These are phyloP conservation scores for Balansia obtecta DNA, from an alignment of 2,329 filamentous ascomycete species.

Conservation along the genomic window DNA sequence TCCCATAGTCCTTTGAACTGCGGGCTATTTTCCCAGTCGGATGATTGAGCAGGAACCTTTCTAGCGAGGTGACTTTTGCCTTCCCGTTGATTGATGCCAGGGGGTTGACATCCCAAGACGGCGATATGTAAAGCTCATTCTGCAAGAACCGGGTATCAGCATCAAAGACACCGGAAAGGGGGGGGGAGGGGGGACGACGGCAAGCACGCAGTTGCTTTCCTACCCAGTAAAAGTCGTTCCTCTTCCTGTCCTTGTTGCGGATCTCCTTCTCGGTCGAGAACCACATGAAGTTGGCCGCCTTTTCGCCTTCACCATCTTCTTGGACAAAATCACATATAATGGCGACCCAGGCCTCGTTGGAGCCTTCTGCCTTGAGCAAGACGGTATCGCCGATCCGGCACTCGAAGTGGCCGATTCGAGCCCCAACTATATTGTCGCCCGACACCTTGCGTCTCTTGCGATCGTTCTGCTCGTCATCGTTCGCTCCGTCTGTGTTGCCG, in stretches of 20 bases:
- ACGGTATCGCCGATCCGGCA: conserved; percentile 75
- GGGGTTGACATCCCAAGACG: conserved; percentile 77
- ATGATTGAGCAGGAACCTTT: conserved; percentile 54
- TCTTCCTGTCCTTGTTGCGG: conserved; percentile 68
- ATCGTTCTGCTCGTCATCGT: conserved; percentile 17
- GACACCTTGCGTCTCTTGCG: conserved; percentile 23
- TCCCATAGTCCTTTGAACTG: conserved; percentile 62
- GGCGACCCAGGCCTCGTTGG: conserved; percentile 83
- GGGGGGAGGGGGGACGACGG: too few relatives aligned
- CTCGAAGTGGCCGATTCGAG: conserved; percentile 68
- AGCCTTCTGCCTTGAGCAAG: conserved; percentile 75
- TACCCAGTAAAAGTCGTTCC: conserved; percentile 64
- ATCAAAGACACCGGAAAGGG: neutral
- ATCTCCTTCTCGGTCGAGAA: conserved; percentile 89
- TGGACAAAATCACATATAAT: conserved; percentile 75
- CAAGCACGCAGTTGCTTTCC: conserved; percentile 8
- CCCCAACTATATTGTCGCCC: conserved; percentile 55
- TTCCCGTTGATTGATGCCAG: conserved; percentile 84
- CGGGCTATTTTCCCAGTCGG: conserved; percentile 66
- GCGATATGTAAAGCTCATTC: conserved; percentile 88
- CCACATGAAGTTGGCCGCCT: conserved; percentile 87
- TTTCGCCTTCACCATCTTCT: conserved; percentile 51
- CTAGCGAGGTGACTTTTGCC: conserved; percentile 64
- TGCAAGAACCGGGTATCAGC: conserved; percentile 17
- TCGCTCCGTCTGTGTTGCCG: conserved; percentile 18